Conservation (phyloP, 805 yeast species). For the Cyberlindnera japonica region DNA sequence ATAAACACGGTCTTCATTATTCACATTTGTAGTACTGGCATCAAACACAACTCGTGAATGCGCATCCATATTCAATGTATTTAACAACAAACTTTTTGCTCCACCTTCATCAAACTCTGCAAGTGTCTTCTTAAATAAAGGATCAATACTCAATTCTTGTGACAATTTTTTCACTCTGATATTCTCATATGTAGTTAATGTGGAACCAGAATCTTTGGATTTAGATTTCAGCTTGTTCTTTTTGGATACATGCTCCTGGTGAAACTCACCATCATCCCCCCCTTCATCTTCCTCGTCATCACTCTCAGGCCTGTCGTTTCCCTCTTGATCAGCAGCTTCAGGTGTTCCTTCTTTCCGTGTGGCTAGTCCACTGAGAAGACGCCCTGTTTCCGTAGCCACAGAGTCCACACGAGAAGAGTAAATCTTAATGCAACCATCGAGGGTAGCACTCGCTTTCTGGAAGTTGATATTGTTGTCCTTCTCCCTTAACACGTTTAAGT, state of each 20-base stretch:
- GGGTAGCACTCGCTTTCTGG: conserved; percentile 84
- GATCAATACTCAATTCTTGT: conserved; percentile 65
- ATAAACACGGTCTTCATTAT: conserved; percentile 14
- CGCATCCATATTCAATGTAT: conserved; percentile 53
- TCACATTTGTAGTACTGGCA: conserved; percentile 36
- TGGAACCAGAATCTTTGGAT: conserved; percentile 34
- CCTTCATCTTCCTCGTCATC: conserved; percentile 23
- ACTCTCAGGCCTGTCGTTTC: conserved; percentile 22
- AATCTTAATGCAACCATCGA: conserved; percentile 92
- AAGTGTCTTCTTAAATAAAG: conserved; percentile 67
- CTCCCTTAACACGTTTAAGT: conserved; percentile 67
- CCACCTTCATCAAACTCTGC: conserved; percentile 85
- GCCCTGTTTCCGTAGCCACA: conserved; percentile 86
- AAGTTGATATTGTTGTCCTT: conserved; percentile 78
- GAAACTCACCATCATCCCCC: conserved; percentile 4
- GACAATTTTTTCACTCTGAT: conserved; percentile 53
- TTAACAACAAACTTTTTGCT: conserved; percentile 63
- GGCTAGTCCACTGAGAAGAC: conserved; percentile 71
- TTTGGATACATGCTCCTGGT: not conserved
- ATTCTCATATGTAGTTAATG: conserved; percentile 47
- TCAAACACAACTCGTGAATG: conserved; percentile 62
- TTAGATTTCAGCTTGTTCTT: conserved; percentile 18
- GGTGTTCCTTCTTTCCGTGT: conserved; percentile 25
- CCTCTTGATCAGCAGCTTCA: conserved; percentile 23
- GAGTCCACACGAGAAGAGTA: conserved; percentile 92